These are phyloP conservation scores for Oryza meridionalis DNA, from an alignment of 176 grass and related monocot genomes.

Conservation along the genomic window DNA sequence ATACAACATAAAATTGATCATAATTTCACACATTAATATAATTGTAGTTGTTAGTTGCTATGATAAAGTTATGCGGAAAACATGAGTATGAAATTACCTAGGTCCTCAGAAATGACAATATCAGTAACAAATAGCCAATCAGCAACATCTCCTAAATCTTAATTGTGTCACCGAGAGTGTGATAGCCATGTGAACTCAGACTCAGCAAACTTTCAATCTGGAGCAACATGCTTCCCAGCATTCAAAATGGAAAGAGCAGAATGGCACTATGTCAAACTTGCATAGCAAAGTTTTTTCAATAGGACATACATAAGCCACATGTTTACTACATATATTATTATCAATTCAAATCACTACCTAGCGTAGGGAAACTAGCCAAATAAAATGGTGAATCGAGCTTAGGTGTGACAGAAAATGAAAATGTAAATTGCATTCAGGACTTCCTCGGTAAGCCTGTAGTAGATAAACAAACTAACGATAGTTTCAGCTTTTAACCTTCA, in stretches of 20 bases:
- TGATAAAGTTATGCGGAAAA: neutral
- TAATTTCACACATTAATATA: no score
- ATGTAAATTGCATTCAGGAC: neutral
- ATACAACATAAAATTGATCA: no score
- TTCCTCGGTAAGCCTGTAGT: neutral
- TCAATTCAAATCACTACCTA: slow-evolving; percentile 13
- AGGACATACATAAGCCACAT: neutral
- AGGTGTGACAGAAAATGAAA: slow-evolving; percentile 9
- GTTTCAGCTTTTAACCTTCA: slow-evolving; percentile 12
- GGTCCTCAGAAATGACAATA: neutral
- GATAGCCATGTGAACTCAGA: neutral
- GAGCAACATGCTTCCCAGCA: slow-evolving; percentile 2
- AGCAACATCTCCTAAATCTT: slow-evolving; percentile 11
- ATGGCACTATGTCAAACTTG: neutral
- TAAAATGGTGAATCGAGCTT: neutral
- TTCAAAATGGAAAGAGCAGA: neutral
- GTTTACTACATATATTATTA: neutral
- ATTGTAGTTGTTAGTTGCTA: neutral
- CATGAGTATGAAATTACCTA: neutral
- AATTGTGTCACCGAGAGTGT: neutral
- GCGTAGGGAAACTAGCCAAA: neutral
- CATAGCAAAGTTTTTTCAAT: neutral
- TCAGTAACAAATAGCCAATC: neutral
- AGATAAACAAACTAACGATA: neutral
- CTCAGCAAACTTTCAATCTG: neutral